These are phyloP conservation scores for Saturnispora silvae DNA, from an alignment of 805 yeast species.

Conservation along the genomic window DNA sequence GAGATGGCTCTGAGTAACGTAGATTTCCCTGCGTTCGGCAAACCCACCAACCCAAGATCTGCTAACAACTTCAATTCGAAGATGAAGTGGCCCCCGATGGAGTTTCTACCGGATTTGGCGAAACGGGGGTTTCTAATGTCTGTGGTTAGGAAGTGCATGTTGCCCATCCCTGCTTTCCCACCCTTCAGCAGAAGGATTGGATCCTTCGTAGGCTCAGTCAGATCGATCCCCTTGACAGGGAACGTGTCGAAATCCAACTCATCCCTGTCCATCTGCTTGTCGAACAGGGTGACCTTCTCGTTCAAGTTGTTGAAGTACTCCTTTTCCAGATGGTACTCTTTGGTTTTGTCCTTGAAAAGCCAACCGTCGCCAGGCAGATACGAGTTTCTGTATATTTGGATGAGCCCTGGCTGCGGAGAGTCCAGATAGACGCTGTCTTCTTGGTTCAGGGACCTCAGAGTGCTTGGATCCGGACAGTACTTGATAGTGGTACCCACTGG, in stretches of 20 bases:
- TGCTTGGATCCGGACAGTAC: conserved; percentile 72
- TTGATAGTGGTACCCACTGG: conserved; percentile 85
- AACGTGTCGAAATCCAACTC: conserved; percentile 60
- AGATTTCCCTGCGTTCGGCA: conserved; percentile 96
- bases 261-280: conserved; percentile 41
- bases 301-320: conserved; percentile 59
- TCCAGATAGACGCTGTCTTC: conserved; percentile 9
- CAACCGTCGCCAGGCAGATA: conserved; percentile 73
- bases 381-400: conserved; percentile 57
- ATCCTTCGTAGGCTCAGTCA: conserved; percentile 44
- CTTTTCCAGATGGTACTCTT: conserved; percentile 53
- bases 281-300: conserved; percentile 54
- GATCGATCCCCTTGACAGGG: conserved; percentile 76
- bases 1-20: conserved; percentile 81
- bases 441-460: conserved; percentile 22
- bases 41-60: conserved; percentile 86
- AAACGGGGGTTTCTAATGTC: conserved; percentile 84
- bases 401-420: conserved; percentile 18
- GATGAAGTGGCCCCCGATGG: conserved; percentile 54
- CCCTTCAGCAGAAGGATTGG: conserved; percentile 71
- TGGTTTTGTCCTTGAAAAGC: conserved; percentile 72
- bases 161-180: conserved; percentile 92
- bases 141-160: conserved; percentile 84
- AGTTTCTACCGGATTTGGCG: conserved; percentile 67
- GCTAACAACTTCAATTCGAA: conserved; percentile 85